Evolutionary conservation across 768 basidiomycete genomes (phyloP).

Genomic region (Boletus pseudo-olivaceus): DNA sequence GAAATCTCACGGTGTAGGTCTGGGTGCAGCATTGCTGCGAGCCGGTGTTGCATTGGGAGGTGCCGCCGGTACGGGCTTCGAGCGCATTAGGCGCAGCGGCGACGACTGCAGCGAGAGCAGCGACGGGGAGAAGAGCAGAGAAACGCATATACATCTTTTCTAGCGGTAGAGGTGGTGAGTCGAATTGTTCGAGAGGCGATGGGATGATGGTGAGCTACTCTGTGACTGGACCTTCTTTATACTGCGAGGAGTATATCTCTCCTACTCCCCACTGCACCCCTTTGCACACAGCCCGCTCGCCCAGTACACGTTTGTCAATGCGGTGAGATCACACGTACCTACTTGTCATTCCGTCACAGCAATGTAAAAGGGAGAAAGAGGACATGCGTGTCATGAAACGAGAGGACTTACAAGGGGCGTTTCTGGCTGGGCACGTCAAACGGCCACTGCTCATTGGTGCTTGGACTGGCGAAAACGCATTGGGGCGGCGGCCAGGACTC

Average conservation of each 20-base stretch:
- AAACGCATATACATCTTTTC: slow-evolving; percentile 7
- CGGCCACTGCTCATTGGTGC: neutral
- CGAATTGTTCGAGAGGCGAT: neutral
- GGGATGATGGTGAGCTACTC: neutral
- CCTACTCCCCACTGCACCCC: neutral
- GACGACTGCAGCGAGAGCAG: slow-evolving; percentile 11
- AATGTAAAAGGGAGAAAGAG: neutral
- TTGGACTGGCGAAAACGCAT: neutral
- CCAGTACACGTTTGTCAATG: neutral
- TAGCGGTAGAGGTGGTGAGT: neutral
- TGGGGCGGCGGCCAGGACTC: neutral
- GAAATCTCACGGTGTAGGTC: neutral
- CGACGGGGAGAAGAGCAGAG: slow-evolving; percentile 3
- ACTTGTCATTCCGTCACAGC: neutral
- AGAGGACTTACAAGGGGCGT: neutral
- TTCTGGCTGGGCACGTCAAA: neutral
- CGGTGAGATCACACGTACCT: neutral
- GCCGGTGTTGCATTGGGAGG: slow-evolving; percentile 11
- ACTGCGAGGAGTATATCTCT: neutral
- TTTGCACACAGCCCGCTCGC: neutral
- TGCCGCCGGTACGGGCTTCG: neutral
- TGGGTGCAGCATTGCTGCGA: slow-evolving; percentile 4
- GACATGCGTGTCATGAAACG: neutral
- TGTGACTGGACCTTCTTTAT: slow-evolving; percentile 7
- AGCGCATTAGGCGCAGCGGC: slow-evolving; percentile 6